Evolutionary conservation across 441 rosid genomes (phyloP), one percentile per base, ranked within the genome.

Genomic region (Euphorbia schlechtendalii): DNA sequence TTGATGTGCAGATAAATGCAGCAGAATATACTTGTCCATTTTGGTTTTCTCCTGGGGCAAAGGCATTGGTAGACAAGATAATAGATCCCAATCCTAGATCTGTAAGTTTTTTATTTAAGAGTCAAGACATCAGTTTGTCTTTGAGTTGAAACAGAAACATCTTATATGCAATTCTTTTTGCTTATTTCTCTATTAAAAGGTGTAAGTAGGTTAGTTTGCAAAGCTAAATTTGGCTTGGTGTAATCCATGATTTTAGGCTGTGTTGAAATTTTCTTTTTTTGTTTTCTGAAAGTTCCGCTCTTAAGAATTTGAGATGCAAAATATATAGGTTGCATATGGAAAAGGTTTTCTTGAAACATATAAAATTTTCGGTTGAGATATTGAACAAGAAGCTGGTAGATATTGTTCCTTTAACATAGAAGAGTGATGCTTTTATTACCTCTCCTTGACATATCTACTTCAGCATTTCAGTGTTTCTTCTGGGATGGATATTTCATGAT

Each of bases 21-120:
- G 96, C 92, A 38, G 85, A 90, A 20, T 94, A 83, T 78, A 52
- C 84, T 68, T 88, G 80, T 74, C 99, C 99, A 14, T 70, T 62
- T 69, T 90, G 97, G 97, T 86, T 94, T 79, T 89, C 96, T 69
- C 67, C 82, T 20, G 93, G 78, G 51, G 85, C 78, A 57, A 87
- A 76, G 74, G 76, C 86, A 32, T 75, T 94, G 71, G 81, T 94
- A 66, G 84, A 80, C 65, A 86, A 69, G 71, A 84, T 90, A 66
- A 95, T 94, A 69, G 86, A 82, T 73, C 92, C 89, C 64, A 86
- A 90, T 72, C 93, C 96, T 18, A 79, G 74, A 78, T 85, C 85
- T 57, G 99, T 94, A 78, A 87, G 99, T 82, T 70, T 63, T 62
- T 64, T 61, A n/a, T 56, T 32, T 6, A 32, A 32, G 34, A 32